Conservation (phyloP, 345 rosid species). For the Cochlearia excelsa region DNA sequence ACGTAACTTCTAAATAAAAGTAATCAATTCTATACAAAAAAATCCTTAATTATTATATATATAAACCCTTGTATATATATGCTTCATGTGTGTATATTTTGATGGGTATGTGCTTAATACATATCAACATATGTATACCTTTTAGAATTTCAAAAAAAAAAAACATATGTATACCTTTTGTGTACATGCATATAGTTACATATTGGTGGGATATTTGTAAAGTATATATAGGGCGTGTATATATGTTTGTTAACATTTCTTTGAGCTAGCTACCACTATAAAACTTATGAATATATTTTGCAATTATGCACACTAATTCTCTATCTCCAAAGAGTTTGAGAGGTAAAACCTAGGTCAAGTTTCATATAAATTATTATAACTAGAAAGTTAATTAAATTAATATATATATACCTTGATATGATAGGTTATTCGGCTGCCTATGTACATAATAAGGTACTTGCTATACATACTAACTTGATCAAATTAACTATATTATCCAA, state of each 20-base stretch:
- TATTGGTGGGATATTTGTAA: conserved; percentile 28
- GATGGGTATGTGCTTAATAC: conserved; percentile 8
- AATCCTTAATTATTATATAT: conserved; percentile 16
- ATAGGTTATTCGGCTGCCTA: conserved; percentile 22
- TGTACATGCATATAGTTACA: conserved; percentile 16
- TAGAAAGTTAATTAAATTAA: too few relatives aligned
- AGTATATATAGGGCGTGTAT: conserved; percentile 7
- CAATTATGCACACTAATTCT: not conserved
- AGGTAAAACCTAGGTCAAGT: not conserved
- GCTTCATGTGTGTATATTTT: conserved; percentile 13
- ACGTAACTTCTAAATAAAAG: conserved; percentile 37
- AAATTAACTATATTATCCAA: conserved; percentile 21
- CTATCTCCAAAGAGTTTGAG: not conserved
- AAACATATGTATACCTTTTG: conserved; percentile 11
- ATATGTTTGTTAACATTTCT: conserved; percentile 8
- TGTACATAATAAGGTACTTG: conserved; percentile 23
- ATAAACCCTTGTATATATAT: conserved; percentile 25
- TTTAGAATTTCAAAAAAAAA: not conserved
- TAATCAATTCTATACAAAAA: not conserved
- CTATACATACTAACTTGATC: conserved; percentile 9
- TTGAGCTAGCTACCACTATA: conserved; percentile 8
- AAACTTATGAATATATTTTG: conserved; percentile 6
- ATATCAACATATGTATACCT: conserved; percentile 5
- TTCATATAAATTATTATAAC: too few relatives aligned
- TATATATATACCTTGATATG: conserved; percentile 1